Evolutionary conservation across 495 filamentous ascomycete species (phyloP).

Genomic region (Friedmanniomyces simplex): DNA sequence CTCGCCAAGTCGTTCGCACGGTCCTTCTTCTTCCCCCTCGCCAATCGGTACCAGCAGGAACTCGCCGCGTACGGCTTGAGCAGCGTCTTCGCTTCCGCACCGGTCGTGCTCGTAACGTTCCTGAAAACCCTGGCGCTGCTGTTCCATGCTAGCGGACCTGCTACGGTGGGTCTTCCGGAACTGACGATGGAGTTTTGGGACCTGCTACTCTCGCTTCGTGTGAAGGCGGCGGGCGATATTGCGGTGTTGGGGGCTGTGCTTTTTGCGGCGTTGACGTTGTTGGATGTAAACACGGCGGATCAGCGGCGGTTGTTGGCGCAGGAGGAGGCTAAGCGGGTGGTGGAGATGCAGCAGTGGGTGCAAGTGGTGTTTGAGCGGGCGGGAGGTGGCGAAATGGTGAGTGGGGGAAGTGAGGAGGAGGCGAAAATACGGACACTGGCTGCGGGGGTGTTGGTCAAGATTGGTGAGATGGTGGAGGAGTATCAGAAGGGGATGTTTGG

Average conservation of each 20-base stretch:
- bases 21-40: slow-evolving; percentile 74
- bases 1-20: slow-evolving; percentile 62
- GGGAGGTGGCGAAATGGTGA: slow-evolving; percentile 34
- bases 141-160: slow-evolving; percentile 54
- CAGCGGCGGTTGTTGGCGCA: slow-evolving; percentile 32
- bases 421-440: slow-evolving; percentile 59
- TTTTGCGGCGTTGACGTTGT: slow-evolving; percentile 64
- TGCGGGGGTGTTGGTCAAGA: slow-evolving; percentile 69
- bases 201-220: slow-evolving; percentile 43
- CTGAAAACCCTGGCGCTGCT: slow-evolving; percentile 57
- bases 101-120: slow-evolving; percentile 49
- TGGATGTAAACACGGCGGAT: slow-evolving; percentile 61
- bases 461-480: slow-evolving; percentile 69
- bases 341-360: slow-evolving; percentile 60
- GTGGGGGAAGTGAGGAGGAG: slow-evolving; percentile 37
- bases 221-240: slow-evolving; percentile 40
- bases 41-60: slow-evolving; percentile 37
- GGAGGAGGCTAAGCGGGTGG: slow-evolving; percentile 39
- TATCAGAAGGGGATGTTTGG: slow-evolving; percentile 60
- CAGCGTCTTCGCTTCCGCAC: slow-evolving; percentile 44
- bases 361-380: slow-evolving; percentile 54
- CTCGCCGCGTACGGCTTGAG: slow-evolving; percentile 27
- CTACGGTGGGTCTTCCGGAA: slow-evolving; percentile 49
- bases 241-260: slow-evolving; percentile 61
- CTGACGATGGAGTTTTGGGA: slow-evolving; percentile 65